Evolutionary conservation across 2,329 filamentous ascomycete genomes (phyloP).

Genomic region (Cadophora gregata): DNA sequence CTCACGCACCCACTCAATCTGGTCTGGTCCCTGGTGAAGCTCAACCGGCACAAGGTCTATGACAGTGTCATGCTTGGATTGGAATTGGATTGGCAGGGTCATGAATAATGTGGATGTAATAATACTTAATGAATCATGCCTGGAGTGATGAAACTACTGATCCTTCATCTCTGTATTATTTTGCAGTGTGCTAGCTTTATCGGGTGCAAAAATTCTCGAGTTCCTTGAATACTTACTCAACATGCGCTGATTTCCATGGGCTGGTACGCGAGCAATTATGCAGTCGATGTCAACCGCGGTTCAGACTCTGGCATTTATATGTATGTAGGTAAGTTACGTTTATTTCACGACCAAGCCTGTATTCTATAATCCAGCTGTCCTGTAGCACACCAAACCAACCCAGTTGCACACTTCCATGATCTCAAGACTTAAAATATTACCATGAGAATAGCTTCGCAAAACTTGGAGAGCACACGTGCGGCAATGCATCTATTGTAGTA

Average conservation of each 20-base stretch:
- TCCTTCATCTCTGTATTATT: background rate
- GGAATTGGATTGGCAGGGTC: constrained; percentile 15
- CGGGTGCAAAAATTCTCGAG: background rate
- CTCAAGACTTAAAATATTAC: background rate
- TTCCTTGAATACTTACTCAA: too few species aligned
- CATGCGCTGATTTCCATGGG: too few species aligned
- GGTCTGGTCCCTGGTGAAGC: too few species aligned
- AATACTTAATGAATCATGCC: constrained; percentile 8
- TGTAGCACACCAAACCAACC: background rate
- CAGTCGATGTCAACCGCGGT: too few species aligned
- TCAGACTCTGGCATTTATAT: too few species aligned
- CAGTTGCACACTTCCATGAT: background rate
- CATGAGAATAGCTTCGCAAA: background rate
- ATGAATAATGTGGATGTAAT: constrained; percentile 12
- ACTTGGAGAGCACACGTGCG: background rate
- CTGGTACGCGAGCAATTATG: too few species aligned
- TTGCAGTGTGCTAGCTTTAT: background rate
- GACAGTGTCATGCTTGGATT: constrained; percentile 1
- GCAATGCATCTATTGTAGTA: too few species aligned
- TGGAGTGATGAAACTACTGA: constrained; percentile 2
- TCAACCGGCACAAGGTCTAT: background rate
- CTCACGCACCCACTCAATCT: background rate
- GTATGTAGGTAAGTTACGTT: too few species aligned
- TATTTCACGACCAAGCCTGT: background rate
- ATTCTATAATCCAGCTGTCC: background rate